Evolutionary conservation across 2,329 filamentous ascomycete genomes (phyloP), one percentile per base, ranked within the genome.

Genomic region (Trichoderma sp.): DNA sequence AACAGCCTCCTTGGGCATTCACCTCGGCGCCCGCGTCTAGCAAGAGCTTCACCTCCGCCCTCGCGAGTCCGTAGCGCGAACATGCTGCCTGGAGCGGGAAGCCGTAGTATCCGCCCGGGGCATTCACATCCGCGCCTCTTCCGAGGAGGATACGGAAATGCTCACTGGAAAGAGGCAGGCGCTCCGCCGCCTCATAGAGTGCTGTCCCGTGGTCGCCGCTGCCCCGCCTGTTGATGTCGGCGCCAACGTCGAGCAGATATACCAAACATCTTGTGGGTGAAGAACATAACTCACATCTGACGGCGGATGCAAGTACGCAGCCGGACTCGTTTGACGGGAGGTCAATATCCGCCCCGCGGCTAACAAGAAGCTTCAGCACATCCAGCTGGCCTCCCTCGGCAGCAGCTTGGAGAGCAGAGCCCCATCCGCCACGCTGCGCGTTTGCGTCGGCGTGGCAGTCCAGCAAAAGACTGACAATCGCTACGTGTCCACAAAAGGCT

Each of bases 31-130:
- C 48, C 15, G 3, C 7, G 9, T 51, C 24, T 5, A 51, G 26
- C 17, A 51, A 12, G 7, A 17, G 3, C 26, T 51, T 3, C 26
- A 51, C 1, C 7, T 51, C 5, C 15, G 14, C 7, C 48, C 2
- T 10, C 15, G 10, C 2, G 9, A 10, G 26, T 3, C 0, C 0
- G 9, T 9, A 0, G 21, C 2, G 7, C 21, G 3, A 24, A 24
- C 2, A 6, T 10, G 14, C 21, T 17, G 48, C 21, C 15, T 51
- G 48, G 10, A 51, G 48, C 28, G 48, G 48, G 48, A 26, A 28
- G 15, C 48, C 48, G 12, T n/a, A 5, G 17, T 51, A 2, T 15
- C 48, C 48, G 1, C 24, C 48, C 19, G 24, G 48, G 15, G 24
- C 24, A 28, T 51, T 51, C 19, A 28, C 3, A 7, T 51, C 2